Conservation (phyloP, 176 grass and related monocot genomes). For the Luzula sylvatica region DNA sequence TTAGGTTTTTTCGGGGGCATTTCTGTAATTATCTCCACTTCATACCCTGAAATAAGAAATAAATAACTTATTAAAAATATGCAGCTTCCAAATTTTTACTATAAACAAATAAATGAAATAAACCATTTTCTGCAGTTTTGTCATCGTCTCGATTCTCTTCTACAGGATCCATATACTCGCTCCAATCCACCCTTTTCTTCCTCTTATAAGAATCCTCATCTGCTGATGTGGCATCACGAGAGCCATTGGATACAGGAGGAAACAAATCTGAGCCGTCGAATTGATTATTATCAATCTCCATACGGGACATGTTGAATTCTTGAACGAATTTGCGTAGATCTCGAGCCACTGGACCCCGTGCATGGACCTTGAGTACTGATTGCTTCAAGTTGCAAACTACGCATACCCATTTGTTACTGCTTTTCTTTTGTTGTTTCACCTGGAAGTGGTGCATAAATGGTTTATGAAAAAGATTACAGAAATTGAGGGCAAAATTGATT, state of each 20-base stretch:
- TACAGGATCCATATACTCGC: slow-evolving; percentile 51
- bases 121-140: slow-evolving; percentile 12
- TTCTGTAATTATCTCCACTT: slow-evolving; percentile 42
- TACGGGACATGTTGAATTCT: slow-evolving; percentile 59
- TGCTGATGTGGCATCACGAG: not conserved
- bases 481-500: not conserved
- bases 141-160: not conserved
- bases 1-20: slow-evolving; percentile 31
- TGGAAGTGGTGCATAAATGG: slow-evolving; percentile 1
- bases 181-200: slow-evolving; percentile 58
- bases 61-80: not conserved
- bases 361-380: slow-evolving; percentile 51
- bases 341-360: slow-evolving; percentile 38
- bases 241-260: slow-evolving; percentile 9
- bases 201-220: not conserved
- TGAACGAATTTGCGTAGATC: slow-evolving; percentile 77
- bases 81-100: not conserved
- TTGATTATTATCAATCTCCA: slow-evolving; percentile 7
- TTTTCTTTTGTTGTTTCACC: slow-evolving; percentile 91
- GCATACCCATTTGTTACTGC: slow-evolving; percentile 75
- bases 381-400: slow-evolving; percentile 78
- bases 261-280: slow-evolving; percentile 1
- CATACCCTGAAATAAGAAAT: not conserved
- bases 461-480: not conserved
- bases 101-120: slow-evolving; percentile 4